These are phyloP conservation scores for Venturiaceae sp. DNA, from an alignment of 2,329 filamentous ascomycete species.

Conservation along the genomic window DNA sequence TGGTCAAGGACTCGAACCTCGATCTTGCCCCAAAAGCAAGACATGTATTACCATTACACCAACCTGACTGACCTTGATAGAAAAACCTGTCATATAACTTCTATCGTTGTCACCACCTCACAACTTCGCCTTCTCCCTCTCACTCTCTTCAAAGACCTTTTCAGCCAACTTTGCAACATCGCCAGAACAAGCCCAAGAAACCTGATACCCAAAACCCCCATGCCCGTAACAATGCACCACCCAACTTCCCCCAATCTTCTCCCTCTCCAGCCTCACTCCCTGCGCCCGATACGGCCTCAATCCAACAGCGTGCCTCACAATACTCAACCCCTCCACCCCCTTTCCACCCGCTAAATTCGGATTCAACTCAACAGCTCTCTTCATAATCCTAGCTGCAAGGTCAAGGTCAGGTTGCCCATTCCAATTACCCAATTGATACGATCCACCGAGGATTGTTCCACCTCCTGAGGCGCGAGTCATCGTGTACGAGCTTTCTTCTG, in stretches of 20 bases:
- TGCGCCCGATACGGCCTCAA: slow-evolving; percentile 63
- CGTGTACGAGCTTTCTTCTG: slow-evolving; percentile 59
- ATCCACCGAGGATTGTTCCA: slow-evolving; percentile 77
- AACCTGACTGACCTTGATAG: background rate
- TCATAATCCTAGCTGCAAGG: slow-evolving; percentile 75
- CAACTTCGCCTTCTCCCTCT: background rate
- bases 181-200: slow-evolving; percentile 30
- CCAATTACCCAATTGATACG: slow-evolving; percentile 71
- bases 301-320: slow-evolving; percentile 78
- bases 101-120: background rate
- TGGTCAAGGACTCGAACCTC: background rate
- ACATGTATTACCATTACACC: background rate
- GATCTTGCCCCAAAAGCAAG: background rate
- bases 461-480: slow-evolving; percentile 76
- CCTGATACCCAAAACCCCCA: slow-evolving; percentile 64
- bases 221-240: slow-evolving; percentile 76
- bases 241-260: slow-evolving; percentile 52
- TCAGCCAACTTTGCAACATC: slow-evolving; percentile 30
- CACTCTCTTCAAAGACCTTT: background rate
- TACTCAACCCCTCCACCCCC: slow-evolving; percentile 61
- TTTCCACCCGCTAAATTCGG: slow-evolving; percentile 56
- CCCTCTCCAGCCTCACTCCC: slow-evolving; percentile 67
- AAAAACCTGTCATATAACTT: background rate
- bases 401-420: slow-evolving; percentile 69
- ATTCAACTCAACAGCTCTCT: slow-evolving; percentile 55